Base-by-base conservation (phyloP, 2,329 filamentous ascomycete species). In the Fusarium subglutinans region DNA sequence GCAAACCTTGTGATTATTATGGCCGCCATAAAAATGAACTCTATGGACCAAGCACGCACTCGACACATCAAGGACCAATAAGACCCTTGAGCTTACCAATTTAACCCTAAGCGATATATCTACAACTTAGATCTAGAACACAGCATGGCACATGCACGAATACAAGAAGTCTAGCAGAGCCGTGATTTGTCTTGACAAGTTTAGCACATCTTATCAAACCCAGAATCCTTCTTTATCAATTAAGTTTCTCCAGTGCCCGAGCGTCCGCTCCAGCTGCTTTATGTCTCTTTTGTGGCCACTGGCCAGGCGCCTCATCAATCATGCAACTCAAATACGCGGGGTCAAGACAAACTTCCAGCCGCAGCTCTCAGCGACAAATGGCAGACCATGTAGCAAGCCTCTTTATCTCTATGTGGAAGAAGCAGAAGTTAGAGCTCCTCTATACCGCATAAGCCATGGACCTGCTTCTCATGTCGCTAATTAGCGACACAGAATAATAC, bases 21-120 rank as follows among this genome's bases (percentile, higher is more conserved):
- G 17, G 17, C 30, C 22, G 30, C 14, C 12, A 8, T 17, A 10
- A 22, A 33, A 24, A 18, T 14, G 4, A 12, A 53, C 48, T 24
- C 12, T 0, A 3, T 5, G 2, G 28, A 30, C 28, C 28, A 11
- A 20, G 2, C 17, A 18, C 5, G 11, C 15, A 18, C 6, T 24
- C n/a, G 3, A 11, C 9, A 35, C 6, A 2, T 15, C 9, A 8
- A 3, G 4, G 6, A 17, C 12, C 11, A 2, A 20, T 6, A 15
- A 26, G 9, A 5, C 12, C 12, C 0, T 11, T 14, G 20, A 28
- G 3, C 14, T 47, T 20, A 3, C 8, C 2, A 47, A 28, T 18
- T 28, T 20, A 22, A 28, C 44, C 4, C 8, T 20, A 14, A 14
- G 14, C 30, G 17, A 11, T 51, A 20, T 35, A 12, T 35, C n/a